Evolutionary conservation across 805 yeast species (phyloP), one percentile per base, ranked within the genome.

Genomic region (Saccharomycopsis lassenensis): DNA sequence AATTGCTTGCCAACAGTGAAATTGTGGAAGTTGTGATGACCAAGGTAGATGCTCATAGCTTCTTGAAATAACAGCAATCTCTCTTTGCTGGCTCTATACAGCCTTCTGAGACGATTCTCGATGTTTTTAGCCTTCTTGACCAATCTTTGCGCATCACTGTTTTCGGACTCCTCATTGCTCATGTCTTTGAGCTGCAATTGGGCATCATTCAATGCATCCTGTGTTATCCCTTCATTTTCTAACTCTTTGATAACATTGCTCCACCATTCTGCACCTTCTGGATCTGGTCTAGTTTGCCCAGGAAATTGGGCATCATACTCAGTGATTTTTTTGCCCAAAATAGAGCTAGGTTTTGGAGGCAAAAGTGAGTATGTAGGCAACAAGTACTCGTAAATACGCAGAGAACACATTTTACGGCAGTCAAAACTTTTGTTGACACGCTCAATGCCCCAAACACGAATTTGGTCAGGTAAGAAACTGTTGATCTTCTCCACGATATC

Each of bases 321-420:
- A 31, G 55, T 60, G 31, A 84, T 67, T 49, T 73, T 70, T 42
- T 71, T 65, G 35, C 74, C 79, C 43, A 91, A 62, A 7, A 71
- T 63, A 20, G 86, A 67, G 28, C 65, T 62, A 4, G 94, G 94
- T 51, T 80, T 77, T n/a, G 98, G 96, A 7, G 94, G 91, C 39
- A 91, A 62, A 45, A 91, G 72, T 1, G 94, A 74, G 55, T 85
- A 87, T 0, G 94, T 83, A 28, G 98, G 98, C 53, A 91, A 67
- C 49, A 91, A 59, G 54, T 91, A 91, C 61, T 91, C 98, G 56
- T 91, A 91, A 44, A 93, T 69, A 55, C 98, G 74, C n/a, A 95
- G 85, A 2, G 91, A 78, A 62, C 98, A 91, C 80, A 86, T 73
- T 55, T 84, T 86, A 47, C 97, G 70, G 58, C 96, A 86, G 56